Evolutionary conservation across 805 yeast species (phyloP), one percentile per base, ranked within the genome.

Genomic region (Tetrapisispora nanseiensis): DNA sequence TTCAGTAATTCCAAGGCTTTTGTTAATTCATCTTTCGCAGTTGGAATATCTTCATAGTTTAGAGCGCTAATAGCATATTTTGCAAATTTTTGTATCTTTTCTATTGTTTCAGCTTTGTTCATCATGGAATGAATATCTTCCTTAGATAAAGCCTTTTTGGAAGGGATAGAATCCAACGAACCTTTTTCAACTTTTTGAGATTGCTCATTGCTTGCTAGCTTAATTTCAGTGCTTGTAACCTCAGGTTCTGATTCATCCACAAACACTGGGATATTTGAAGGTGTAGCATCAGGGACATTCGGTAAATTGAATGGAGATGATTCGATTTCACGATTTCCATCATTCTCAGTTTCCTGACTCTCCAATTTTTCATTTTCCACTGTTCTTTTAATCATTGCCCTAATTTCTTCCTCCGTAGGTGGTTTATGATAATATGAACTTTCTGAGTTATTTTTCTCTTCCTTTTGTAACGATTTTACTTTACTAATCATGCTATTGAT

Each of bases 31-130:
- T 64, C 66, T 34, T 77, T 75, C 2, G 90, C 90, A 0, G 90
- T 83, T 3, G 58, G 70, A 28, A 75, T 62, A 51, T 83, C 94
- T 47, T 83, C 90, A 56, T 82, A 83, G 55, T 82, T 82, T 55
- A 83, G 67, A 0, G 94, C 92, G 43, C 86, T 79, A 6, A 82
- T 76, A 2, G 87, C 90, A 57, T 78, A 83, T 55, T 76, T 81
- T 26, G 89, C 83, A 46, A 71, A 73, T 51, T 77, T 81, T 53
- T 82, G 90, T 1, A 80, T 76, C 50, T 71, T 67, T 9, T 75
- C 55, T 18, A 82, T 76, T 36, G 70, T 65, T 41, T 75, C 83
- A 19, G 79, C 73, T 13, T 69, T 66, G 44, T 73, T 71, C 54
- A 82, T 59, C 43, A 82, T 73, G 15, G 65, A 54, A n/a, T 62